Percentiles rank a stretch among this genome's conserved stretches.
Evolutionary conservation across 495 filamentous ascomycete genomes (phyloP).

Genomic region (Penicillium waksmanii): DNA sequence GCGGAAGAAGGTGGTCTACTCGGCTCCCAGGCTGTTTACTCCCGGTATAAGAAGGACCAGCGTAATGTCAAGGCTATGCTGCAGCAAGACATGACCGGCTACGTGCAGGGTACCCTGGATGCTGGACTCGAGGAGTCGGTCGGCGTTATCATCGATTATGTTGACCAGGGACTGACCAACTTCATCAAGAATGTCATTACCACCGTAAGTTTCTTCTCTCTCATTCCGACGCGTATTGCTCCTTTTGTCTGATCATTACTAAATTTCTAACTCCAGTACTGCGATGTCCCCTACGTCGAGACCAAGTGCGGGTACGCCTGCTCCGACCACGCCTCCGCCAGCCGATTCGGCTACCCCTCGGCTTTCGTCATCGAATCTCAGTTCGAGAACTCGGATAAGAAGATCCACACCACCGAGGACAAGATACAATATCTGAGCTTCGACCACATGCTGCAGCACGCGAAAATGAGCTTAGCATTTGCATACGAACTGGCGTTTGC

Average conservation of each 20-base stretch:
- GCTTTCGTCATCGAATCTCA: conserved; percentile 95
- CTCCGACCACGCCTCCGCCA: conserved; percentile 95
- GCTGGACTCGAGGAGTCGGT: conserved; percentile 84
- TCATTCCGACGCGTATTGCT: background rate
- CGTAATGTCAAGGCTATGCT: conserved; percentile 94
- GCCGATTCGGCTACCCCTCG: conserved; percentile 91
- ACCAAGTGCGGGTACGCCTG: conserved; percentile 98
- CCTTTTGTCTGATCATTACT: conserved; percentile 12
- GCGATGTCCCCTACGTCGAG: conserved; percentile 83
- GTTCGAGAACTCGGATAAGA: conserved; percentile 81
- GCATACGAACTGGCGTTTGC: conserved; percentile 79
- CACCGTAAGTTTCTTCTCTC: conserved; percentile 51
- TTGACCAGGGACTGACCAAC: conserved; percentile 76
- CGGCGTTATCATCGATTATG: conserved; percentile 92
- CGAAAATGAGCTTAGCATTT: conserved; percentile 84
- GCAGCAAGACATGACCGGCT: conserved; percentile 99
- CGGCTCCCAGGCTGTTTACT: conserved; percentile 85
- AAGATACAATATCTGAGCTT: conserved; percentile 86
- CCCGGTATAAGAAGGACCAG: conserved; percentile 72
- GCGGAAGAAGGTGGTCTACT: conserved; percentile 92
- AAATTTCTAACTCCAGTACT: conserved; percentile 61
- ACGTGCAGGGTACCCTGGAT: conserved; percentile 77
- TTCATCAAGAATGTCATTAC: conserved; percentile 92
- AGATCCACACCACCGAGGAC: conserved; percentile 92
- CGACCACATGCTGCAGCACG: conserved; percentile 98